These are phyloP conservation scores for Ceratocystis variospora DNA, from an alignment of 2,329 filamentous ascomycete species.

Conservation along the genomic window DNA sequence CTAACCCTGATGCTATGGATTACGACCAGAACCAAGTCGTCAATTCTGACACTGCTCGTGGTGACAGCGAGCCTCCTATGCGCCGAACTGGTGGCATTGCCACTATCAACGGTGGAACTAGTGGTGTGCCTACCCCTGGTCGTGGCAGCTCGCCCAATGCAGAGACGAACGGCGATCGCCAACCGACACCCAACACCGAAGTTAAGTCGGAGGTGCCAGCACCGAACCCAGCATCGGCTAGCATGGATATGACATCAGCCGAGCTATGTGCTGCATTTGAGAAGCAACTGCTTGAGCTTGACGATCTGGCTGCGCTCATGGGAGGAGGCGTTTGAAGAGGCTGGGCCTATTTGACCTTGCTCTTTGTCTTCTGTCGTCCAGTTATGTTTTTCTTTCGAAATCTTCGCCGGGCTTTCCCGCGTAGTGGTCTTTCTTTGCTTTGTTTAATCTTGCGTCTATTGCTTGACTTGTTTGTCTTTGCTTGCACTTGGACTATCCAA, in stretches of 20 bases:
- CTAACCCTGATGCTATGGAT: conserved; percentile 43
- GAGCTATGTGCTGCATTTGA: conserved; percentile 47
- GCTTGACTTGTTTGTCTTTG: neutral
- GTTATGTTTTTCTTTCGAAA: neutral
- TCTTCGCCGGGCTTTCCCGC: neutral
- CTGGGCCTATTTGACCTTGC: neutral
- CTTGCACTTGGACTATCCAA: neutral
- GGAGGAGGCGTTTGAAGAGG: conserved; percentile 40
- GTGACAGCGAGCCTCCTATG: conserved; percentile 39
- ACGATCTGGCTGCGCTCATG: conserved; percentile 50
- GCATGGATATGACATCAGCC: conserved; percentile 42
- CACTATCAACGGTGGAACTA: conserved; percentile 45
- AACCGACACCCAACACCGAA: conserved; percentile 16
- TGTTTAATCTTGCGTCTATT: neutral
- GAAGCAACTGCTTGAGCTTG: conserved; percentile 44
- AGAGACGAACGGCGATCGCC: conserved; percentile 9
- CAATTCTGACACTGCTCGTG: conserved; percentile 32
- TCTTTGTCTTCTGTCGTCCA: neutral
- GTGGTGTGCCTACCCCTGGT: conserved; percentile 34
- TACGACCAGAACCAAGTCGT: conserved; percentile 37
- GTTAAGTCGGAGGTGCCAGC: conserved; percentile 21
- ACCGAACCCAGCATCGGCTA: conserved; percentile 19
- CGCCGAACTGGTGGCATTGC: conserved; percentile 40
- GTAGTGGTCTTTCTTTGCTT: no score
- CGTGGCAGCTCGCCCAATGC: conserved; percentile 33